Conservation (phyloP, 2,329 filamentous ascomycete species). For the Cordyceps sp. region DNA sequence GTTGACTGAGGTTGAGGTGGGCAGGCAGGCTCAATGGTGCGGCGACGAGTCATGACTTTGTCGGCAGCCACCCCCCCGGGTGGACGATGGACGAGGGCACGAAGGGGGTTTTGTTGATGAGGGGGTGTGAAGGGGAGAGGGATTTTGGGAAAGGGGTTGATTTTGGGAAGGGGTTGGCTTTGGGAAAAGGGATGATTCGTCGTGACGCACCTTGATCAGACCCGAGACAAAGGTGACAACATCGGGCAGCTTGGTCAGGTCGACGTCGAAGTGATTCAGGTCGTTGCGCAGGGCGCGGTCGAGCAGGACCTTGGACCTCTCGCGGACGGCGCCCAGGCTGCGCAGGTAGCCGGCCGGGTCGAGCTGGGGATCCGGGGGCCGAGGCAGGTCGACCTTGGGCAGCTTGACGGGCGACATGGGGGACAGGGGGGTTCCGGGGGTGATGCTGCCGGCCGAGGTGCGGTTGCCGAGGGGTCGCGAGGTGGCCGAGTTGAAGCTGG, state of each 20-base stretch:
- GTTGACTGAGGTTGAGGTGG: too few species aligned
- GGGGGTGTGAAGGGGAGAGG: too few species aligned
- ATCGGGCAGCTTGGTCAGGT: slow-evolving; percentile 67
- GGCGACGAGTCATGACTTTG: too few species aligned
- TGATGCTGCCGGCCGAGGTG: slow-evolving; percentile 30
- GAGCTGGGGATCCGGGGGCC: slow-evolving; percentile 69
- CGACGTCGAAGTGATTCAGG: slow-evolving; percentile 75
- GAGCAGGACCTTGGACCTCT: slow-evolving; percentile 56
- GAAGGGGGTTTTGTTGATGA: too few species aligned
- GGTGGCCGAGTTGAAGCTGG: slow-evolving; percentile 32
- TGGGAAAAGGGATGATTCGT: background rate
- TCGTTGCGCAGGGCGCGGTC: slow-evolving; percentile 63
- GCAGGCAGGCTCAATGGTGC: too few species aligned
- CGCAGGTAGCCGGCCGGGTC: slow-evolving; percentile 84
- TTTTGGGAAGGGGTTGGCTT: too few species aligned
- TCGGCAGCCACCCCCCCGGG: too few species aligned
- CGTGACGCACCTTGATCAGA: slow-evolving; percentile 76
- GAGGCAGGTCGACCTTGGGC: slow-evolving; percentile 65
- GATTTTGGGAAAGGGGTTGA: too few species aligned
- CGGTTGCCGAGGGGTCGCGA: slow-evolving; percentile 33
- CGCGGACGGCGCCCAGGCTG: slow-evolving; percentile 76
- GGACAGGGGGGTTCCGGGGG: slow-evolving; percentile 28
- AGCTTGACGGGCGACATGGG: slow-evolving; percentile 37
- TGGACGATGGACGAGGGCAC: too few species aligned
- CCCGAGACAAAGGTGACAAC: slow-evolving; percentile 79